Evolutionary conservation across 345 rosid genomes (phyloP).

Genomic region (Eucalyptus guilfoylei): DNA sequence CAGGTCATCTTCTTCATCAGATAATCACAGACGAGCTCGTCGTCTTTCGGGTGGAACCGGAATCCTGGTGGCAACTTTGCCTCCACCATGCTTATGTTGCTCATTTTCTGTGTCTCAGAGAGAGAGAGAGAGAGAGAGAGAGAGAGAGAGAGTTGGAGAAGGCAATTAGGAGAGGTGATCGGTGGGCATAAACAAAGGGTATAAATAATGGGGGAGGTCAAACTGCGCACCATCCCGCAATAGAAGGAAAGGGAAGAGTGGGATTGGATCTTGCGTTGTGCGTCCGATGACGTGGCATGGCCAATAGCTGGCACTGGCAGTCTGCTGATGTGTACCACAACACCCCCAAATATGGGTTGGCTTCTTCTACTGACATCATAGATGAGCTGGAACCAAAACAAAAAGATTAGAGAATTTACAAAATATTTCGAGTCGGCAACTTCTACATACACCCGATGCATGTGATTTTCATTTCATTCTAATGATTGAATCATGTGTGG

Average conservation of each 20-base stretch:
- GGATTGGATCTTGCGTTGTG: not conserved
- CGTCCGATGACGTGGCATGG: not conserved
- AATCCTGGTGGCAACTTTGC: constrained; percentile 83
- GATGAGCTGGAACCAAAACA: not conserved
- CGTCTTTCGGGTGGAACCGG: constrained; percentile 83
- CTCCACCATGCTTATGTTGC: constrained; percentile 64
- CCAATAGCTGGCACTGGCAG: not conserved
- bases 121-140: not conserved
- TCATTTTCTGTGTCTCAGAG: constrained; percentile 4
- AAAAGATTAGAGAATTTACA: not conserved
- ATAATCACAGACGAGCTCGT: constrained; percentile 87
- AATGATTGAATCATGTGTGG: not conserved
- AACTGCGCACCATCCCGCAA: not conserved
- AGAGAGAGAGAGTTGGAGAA: not conserved
- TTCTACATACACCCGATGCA: not conserved
- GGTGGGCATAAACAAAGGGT: not conserved
- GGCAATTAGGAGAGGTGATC: not conserved
- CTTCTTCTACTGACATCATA: not conserved
- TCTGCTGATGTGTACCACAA: not conserved
- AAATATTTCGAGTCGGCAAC: not conserved
- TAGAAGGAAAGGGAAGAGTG: not conserved
- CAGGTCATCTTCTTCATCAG: constrained; percentile 37
- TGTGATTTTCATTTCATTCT: not conserved
- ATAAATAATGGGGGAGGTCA: not conserved
- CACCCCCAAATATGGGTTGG: not conserved